phyloP scores from a whole-genome alignment of 441 rosid species.

The Euphorbia celastroides region DNA sequence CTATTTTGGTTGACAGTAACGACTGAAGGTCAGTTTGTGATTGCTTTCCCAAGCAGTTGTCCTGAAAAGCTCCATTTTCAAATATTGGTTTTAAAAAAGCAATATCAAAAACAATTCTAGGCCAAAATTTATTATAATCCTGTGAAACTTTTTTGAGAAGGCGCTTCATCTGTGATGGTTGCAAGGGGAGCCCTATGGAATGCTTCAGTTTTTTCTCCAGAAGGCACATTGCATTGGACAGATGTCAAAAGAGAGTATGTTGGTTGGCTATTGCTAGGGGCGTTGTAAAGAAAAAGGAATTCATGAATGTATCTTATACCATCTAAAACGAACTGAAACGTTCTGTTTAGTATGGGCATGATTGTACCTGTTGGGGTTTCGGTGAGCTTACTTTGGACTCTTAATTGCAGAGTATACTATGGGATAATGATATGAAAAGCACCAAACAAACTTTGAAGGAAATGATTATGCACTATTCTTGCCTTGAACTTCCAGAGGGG shows the following conservation, averaged over 20 bases:
- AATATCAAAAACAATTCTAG: too few species aligned
- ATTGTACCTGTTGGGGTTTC: background rate
- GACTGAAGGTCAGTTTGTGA: too few species aligned
- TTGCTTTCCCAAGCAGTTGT: too few species aligned
- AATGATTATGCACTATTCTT: slow-evolving; percentile 74
- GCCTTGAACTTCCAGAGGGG: slow-evolving; percentile 73
- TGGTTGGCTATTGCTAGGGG: slow-evolving; percentile 31
- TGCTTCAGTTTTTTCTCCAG: slow-evolving; percentile 77
- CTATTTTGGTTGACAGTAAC: background rate
- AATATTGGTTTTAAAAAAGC: too few species aligned
- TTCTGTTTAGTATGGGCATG: slow-evolving; percentile 2
- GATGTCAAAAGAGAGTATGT: slow-evolving; percentile 60
- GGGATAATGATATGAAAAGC: slow-evolving; percentile 85
- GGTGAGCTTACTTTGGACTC: slow-evolving; percentile 11
- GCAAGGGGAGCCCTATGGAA: slow-evolving; percentile 98
- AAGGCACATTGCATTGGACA: slow-evolving; percentile 62
- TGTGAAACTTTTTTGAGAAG: slow-evolving; percentile 39
- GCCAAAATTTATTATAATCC: too few species aligned
- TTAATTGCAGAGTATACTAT: slow-evolving; percentile 66
- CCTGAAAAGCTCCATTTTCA: too few species aligned
- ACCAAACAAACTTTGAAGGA: slow-evolving; percentile 79
- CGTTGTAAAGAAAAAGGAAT: background rate
- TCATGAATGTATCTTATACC: background rate
- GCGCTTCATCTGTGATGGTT: slow-evolving; percentile 86
- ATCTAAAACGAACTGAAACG: slow-evolving; percentile 1